Evolutionary conservation across 1,284 basidiomycete genomes (phyloP), one percentile per base, ranked within the genome.

Genomic region (Volvariella surrecta): DNA sequence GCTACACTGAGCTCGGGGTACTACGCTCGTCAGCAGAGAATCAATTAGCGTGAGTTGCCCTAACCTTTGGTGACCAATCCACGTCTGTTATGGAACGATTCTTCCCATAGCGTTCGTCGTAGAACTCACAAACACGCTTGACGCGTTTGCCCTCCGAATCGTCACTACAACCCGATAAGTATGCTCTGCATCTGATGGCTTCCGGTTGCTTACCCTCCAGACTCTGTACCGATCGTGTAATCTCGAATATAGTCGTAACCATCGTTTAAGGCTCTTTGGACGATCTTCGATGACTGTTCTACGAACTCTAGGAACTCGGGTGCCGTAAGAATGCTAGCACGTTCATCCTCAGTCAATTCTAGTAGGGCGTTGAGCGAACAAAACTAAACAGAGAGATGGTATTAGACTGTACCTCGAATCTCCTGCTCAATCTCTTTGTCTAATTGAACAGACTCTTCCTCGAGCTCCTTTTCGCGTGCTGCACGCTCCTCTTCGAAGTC

Each of bases 241-340:
- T 99, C 95, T 39, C 86, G 82, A 52, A 94, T 89, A 57, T 97
- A 97, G 60, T 99, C 96, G 61, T 99, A 99, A 17, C 79, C 79
- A 57, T 98, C 95, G 55, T 90, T 95, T 48, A 99, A 64, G n/a
- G 94, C 96, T 41, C 96, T 76, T 59, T 98, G 91, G 7, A 97
- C 81, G 39, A 99, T 92, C 64, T 93, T 95, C 20, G 87, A 89
- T n/a, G 89, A 92, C 52, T 88, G 81, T 58, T 97, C 91, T 6
- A 99, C 82, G 60, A 99, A 99, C 49, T 92, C 86, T 20, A 86
- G 63, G 58, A 98, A 97, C 53, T 95, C 91, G 0, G 91, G 84
- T 3, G 85, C 88, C 11, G 82, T 68, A 51, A 93, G 76, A 45
- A 97, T 87, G 50, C 80, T 82, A 3, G 76, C 66, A 20, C 87